Base-by-base conservation (phyloP, 2,329 filamentous ascomycete genomes). In the Xylaria sp. region DNA sequence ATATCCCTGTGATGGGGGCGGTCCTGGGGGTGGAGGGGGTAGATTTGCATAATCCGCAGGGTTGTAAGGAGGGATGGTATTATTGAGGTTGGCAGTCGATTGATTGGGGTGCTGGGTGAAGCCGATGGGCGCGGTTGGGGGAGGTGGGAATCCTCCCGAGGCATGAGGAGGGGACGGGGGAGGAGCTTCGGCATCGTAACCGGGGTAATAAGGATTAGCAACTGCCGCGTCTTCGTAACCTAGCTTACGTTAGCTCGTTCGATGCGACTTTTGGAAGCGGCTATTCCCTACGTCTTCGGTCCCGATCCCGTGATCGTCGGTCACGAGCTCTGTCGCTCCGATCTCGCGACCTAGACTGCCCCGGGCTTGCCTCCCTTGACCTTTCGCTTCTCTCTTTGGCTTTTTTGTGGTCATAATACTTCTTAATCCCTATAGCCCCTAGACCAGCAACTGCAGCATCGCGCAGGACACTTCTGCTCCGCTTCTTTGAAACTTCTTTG, bases 361-460 rank as follows among this genome's bases (percentile, higher is more conserved):
- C 60, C 39, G 36, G 54, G 62, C 71, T 77, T 69, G 77, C 75
- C 4, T 81, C 81, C 65, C 77, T 77, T 14, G 80, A 79, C 57
- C 77, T 75, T 42, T 73, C 65, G 4, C 48, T 67, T 75, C 76
- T 58, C 70, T 85, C 69, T 81, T 82, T 73, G 27, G 78, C 79
- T 64, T 85, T 82, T 76, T 82, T 79, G 62, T 77, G 79, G 74
- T 88, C 84, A 68, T 85, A 82, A 69, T 85, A 88, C 74, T 89
- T 86, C 75, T 89, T 90, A 65, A 90, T 83, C 0, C 88, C 88
- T 65, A 90, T 84, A 4, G 88, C 89, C 4, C 82, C 85, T n/a
- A 84, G 80, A 4, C 84, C 85, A 0, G 85, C 88, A 3, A 84
- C 83, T 17, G 88, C 86, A 72, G 89, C 80, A 61, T 89, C 81